Evolutionary conservation across 148 eudicot species (phyloP).

Genomic region (Mesembryanthemum crystallinum): DNA sequence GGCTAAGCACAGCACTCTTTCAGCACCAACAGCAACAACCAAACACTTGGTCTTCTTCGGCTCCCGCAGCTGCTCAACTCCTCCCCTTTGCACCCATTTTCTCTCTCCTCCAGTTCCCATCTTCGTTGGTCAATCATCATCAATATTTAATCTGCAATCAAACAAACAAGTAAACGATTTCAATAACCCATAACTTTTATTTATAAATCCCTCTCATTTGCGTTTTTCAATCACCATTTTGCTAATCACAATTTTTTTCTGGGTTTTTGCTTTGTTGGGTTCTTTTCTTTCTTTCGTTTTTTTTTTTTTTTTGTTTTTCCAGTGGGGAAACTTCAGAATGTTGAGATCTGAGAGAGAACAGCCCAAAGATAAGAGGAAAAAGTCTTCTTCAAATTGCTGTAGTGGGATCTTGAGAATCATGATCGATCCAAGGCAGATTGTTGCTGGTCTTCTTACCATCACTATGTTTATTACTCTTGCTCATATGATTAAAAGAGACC

Average conservation of each 20-base stretch:
- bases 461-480: conserved; percentile 97
- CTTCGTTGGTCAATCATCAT: background rate
- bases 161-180: conserved; percentile 6
- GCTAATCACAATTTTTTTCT: background rate
- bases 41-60: background rate
- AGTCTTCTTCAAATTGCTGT: conserved; percentile 15
- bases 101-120: conserved; percentile 17
- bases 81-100: conserved; percentile 1
- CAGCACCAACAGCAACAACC: background rate
- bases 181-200: background rate
- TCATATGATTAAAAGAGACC: conserved; percentile 82
- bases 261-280: background rate
- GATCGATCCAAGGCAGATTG: conserved; percentile 83
- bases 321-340: conserved; percentile 4
- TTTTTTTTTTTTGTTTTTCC: background rate
- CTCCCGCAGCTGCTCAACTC: background rate
- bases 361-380: conserved; percentile 27
- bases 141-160: background rate
- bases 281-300: too few species aligned
- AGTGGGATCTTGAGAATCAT: conserved; percentile 37
- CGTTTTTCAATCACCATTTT: background rate
- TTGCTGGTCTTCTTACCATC: conserved; percentile 84
- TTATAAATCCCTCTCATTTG: background rate
- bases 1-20: background rate
- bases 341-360: conserved; percentile 34